Percentiles rank a stretch among this genome's conserved stretches.
phyloP scores from a whole-genome alignment of 2,329 filamentous ascomycete genomes.

The Geosmithia morbida region DNA sequence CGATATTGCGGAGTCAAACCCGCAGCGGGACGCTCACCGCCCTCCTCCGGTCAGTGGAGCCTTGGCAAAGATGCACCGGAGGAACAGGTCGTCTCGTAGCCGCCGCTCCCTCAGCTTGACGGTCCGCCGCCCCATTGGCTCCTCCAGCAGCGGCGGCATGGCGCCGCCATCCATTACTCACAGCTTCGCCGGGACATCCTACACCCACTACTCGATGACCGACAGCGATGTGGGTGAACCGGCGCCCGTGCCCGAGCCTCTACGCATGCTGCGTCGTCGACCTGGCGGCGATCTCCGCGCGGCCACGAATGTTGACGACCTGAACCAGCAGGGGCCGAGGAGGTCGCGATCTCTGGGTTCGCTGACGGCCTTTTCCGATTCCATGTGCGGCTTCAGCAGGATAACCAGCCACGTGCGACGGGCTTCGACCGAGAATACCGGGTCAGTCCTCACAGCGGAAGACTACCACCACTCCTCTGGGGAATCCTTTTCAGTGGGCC shows the following conservation, averaged over 20 bases:
- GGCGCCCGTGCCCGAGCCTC: slow-evolving; percentile 30
- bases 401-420: background rate
- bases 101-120: slow-evolving; percentile 33
- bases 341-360: slow-evolving; percentile 45
- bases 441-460: slow-evolving; percentile 9
- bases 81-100: slow-evolving; percentile 32
- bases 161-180: slow-evolving; percentile 33
- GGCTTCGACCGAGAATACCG: background rate
- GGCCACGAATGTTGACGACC: slow-evolving; percentile 48
- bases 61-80: slow-evolving; percentile 21
- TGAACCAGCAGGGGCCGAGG: slow-evolving; percentile 33
- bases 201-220: slow-evolving; percentile 34
- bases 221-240: slow-evolving; percentile 23
- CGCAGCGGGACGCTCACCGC: slow-evolving; percentile 9
- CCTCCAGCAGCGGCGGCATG: slow-evolving; percentile 42
- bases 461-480: slow-evolving; percentile 18
- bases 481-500: slow-evolving; percentile 40
- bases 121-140: slow-evolving; percentile 42
- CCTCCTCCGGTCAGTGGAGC: slow-evolving; percentile 13
- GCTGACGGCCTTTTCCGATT: slow-evolving; percentile 45
- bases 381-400: slow-evolving; percentile 31
- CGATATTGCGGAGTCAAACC: slow-evolving; percentile 10
- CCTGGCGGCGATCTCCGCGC: slow-evolving; percentile 65
- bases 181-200: slow-evolving; percentile 48
- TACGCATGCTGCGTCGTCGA: slow-evolving; percentile 52